Conservation (phyloP, 805 yeast genomes). For the Komagataella ulmi region DNA sequence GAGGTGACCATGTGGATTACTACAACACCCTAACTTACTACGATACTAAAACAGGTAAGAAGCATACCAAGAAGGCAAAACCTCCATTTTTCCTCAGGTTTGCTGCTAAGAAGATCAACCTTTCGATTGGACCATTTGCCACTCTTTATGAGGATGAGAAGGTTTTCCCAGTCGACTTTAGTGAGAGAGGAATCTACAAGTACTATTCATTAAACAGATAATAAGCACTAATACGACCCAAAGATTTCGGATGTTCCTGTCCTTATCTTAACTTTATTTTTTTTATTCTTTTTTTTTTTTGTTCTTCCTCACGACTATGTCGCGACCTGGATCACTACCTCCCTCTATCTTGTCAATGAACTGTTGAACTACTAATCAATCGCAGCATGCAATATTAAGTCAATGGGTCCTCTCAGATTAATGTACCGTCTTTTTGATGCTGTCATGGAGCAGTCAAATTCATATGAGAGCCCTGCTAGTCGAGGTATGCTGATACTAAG, state of each 20-base stretch:
- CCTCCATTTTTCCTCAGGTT: slow-evolving; percentile 38
- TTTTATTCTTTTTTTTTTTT: no score
- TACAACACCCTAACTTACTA: slow-evolving; percentile 34
- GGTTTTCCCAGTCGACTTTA: slow-evolving; percentile 39
- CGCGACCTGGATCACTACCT: not conserved
- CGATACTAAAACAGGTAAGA: slow-evolving; percentile 52
- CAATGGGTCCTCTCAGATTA: not conserved
- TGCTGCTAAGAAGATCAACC: slow-evolving; percentile 39
- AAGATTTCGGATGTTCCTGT: not conserved
- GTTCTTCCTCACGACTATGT: not conserved
- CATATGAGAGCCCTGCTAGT: slow-evolving; percentile 14
- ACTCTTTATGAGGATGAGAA: slow-evolving; percentile 19
- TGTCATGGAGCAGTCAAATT: slow-evolving; percentile 18
- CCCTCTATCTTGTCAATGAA: not conserved
- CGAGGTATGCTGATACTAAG: slow-evolving; percentile 28
- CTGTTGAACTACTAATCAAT: not conserved
- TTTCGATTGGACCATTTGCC: slow-evolving; percentile 37
- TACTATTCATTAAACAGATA: slow-evolving; percentile 41
- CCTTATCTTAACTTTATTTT: not conserved
- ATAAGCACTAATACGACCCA: slow-evolving; percentile 1
- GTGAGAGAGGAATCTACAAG: slow-evolving; percentile 39
- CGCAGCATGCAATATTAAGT: not conserved
- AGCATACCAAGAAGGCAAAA: slow-evolving; percentile 29
- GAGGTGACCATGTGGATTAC: slow-evolving; percentile 12
- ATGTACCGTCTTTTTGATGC: slow-evolving; percentile 11